Conservation (phyloP, 2,329 filamentous ascomycete genomes). For the Cladosporium sp. region DNA sequence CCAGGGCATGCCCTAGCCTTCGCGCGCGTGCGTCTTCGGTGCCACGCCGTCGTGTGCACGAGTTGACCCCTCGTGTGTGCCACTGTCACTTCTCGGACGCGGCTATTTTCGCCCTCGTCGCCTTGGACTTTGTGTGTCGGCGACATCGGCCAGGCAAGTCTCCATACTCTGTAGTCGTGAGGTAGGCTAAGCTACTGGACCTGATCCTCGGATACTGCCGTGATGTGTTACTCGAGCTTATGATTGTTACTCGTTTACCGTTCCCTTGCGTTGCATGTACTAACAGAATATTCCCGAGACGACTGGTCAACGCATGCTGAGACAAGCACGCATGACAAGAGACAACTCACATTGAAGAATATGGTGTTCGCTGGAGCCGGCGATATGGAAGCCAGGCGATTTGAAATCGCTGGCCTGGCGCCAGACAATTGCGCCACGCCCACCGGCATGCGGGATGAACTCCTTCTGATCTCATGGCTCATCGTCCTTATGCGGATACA, state of each 20-base stretch:
- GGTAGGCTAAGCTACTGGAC: neutral
- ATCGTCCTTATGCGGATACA: conserved; percentile 38
- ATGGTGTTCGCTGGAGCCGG: conserved; percentile 1
- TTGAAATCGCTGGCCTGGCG: conserved; percentile 22
- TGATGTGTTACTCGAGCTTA: too few species aligned
- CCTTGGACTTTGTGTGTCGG: neutral
- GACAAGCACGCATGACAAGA: neutral
- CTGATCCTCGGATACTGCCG: conserved; percentile 3
- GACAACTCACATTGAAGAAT: neutral
- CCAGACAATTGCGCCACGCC: conserved; percentile 21
- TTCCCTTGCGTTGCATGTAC: neutral
- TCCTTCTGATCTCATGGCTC: conserved; percentile 41
- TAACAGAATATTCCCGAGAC: neutral
- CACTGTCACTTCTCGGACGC: too few species aligned
- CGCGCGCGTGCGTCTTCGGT: too few species aligned
- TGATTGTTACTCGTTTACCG: neutral
- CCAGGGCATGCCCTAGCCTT: neutral
- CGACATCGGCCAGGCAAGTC: conserved; percentile 2
- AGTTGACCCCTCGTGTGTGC: too few species aligned
- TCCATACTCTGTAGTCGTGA: too few species aligned
- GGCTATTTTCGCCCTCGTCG: too few species aligned
- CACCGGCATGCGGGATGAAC: conserved; percentile 36
- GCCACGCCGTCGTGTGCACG: neutral
- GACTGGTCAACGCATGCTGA: too few species aligned
- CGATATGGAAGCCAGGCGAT: neutral